Evolutionary conservation across 192 early-diverging fungal species (phyloP).

Genomic region (Spinellus fusiger): DNA sequence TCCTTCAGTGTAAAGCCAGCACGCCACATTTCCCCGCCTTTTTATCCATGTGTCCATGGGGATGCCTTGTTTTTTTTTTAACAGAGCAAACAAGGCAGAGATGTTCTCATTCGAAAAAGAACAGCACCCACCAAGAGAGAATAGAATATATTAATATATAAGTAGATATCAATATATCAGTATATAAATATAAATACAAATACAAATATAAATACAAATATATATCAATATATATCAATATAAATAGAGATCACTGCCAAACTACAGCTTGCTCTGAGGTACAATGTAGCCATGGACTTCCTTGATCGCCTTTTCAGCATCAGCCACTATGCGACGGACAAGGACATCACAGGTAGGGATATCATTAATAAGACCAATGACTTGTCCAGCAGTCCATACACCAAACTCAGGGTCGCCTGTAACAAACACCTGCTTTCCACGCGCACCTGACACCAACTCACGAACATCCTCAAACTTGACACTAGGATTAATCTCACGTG

Average conservation of each 20-base stretch:
- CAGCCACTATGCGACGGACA: constrained; percentile 46
- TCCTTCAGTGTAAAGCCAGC: too few relatives aligned
- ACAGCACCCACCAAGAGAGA: too few relatives aligned
- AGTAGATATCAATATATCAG: too few relatives aligned
- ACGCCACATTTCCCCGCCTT: too few relatives aligned
- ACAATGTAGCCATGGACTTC: constrained; percentile 6
- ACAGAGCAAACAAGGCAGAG: too few relatives aligned
- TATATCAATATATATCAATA: not conserved
- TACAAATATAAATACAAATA: not conserved
- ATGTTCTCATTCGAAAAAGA: not conserved
- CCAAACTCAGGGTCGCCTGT: constrained; percentile 52
- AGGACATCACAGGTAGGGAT: constrained; percentile 72
- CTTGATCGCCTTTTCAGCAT: constrained; percentile 42
- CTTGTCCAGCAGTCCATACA: constrained; percentile 63
- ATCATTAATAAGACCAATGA: constrained; percentile 69
- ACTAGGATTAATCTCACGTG: constrained; percentile 56
- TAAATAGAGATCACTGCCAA: not conserved
- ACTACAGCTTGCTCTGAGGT: constrained; percentile 22
- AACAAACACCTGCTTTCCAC: constrained; percentile 51
- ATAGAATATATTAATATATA: too few relatives aligned
- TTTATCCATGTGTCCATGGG: too few relatives aligned
- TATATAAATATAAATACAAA: too few relatives aligned
- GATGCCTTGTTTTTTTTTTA: too few relatives aligned
- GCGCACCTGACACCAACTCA: constrained; percentile 60
- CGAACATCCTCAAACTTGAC: constrained; percentile 65